Conservation (phyloP, 2,329 filamentous ascomycete species). For the Fusarium lyarnte region DNA sequence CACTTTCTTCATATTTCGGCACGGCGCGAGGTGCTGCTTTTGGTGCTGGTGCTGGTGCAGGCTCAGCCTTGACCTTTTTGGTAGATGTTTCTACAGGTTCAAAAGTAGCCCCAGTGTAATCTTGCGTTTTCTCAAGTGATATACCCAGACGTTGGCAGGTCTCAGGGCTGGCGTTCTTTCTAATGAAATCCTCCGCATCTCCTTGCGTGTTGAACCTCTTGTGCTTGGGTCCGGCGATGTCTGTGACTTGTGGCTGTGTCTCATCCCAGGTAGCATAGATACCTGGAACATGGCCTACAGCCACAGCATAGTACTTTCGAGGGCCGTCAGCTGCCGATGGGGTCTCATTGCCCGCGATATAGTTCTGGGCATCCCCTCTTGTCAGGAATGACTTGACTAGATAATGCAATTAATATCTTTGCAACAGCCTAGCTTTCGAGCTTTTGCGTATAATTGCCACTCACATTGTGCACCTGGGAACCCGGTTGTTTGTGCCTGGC, state of each 20-base stretch:
- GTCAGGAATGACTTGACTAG: conserved; percentile 83
- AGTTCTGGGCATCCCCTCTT: conserved; percentile 80
- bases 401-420: conserved; percentile 8
- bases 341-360: conserved; percentile 68
- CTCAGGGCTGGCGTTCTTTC: conserved; percentile 55
- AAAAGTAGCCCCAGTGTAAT: conserved; percentile 9
- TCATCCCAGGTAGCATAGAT: conserved; percentile 74
- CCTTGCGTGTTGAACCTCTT: conserved; percentile 73
- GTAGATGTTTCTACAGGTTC: conserved; percentile 33
- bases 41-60: conserved; percentile 36
- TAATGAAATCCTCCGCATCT: conserved; percentile 84
- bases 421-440: neutral
- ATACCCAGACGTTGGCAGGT: conserved; percentile 54
- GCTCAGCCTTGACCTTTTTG: conserved; percentile 39
- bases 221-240: conserved; percentile 74
- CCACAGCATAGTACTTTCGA: conserved; percentile 68
- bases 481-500: conserved; percentile 67
- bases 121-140: conserved; percentile 30
- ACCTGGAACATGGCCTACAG: conserved; percentile 65
- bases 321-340: conserved; percentile 53
- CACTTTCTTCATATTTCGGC: neutral
- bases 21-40: neutral
- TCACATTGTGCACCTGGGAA: conserved; percentile 74
- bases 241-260: conserved; percentile 77
- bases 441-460: conserved; percentile 47